phyloP scores from a whole-genome alignment of 2,329 filamentous ascomycete genomes.

The Verticillium nonalfalfae region DNA sequence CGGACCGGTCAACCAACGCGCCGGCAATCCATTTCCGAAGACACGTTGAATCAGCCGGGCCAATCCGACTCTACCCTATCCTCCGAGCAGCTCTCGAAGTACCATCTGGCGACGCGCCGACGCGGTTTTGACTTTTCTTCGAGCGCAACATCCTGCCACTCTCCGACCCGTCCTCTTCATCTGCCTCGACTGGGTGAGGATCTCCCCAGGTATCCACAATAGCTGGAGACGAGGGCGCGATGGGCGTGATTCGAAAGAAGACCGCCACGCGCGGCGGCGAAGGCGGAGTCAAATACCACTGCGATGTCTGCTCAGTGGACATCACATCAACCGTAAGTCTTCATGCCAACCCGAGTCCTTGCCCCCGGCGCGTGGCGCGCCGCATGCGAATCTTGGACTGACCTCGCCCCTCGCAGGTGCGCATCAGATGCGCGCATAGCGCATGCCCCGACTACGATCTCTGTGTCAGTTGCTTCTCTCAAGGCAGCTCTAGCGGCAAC shows the following conservation, averaged over 20 bases:
- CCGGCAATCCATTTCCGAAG: background rate
- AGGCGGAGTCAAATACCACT: slow-evolving; percentile 90
- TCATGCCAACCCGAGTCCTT: background rate
- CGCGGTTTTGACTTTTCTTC: background rate
- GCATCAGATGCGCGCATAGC: slow-evolving; percentile 82
- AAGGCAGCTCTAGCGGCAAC: slow-evolving; percentile 71
- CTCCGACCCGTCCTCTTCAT: background rate
- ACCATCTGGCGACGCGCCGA: background rate
- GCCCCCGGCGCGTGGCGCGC: background rate
- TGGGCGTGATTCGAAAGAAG: slow-evolving; percentile 97
- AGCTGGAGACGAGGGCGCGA: slow-evolving; percentile 27
- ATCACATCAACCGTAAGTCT: slow-evolving; percentile 89
- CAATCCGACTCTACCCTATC: background rate
- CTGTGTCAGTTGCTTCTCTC: slow-evolving; percentile 89
- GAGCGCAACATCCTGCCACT: background rate
- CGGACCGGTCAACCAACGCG: background rate
- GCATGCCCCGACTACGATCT: slow-evolving; percentile 92
- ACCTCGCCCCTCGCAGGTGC: slow-evolving; percentile 55
- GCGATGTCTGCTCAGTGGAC: slow-evolving; percentile 93
- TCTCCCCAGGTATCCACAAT: background rate
- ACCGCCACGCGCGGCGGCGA: slow-evolving; percentile 79
- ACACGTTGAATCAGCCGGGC: background rate
- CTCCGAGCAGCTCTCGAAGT: background rate
- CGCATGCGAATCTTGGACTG: slow-evolving; percentile 2
- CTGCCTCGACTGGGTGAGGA: background rate